phyloP scores from a whole-genome alignment of 495 filamentous ascomycete species.

The Neurospora sp. region DNA sequence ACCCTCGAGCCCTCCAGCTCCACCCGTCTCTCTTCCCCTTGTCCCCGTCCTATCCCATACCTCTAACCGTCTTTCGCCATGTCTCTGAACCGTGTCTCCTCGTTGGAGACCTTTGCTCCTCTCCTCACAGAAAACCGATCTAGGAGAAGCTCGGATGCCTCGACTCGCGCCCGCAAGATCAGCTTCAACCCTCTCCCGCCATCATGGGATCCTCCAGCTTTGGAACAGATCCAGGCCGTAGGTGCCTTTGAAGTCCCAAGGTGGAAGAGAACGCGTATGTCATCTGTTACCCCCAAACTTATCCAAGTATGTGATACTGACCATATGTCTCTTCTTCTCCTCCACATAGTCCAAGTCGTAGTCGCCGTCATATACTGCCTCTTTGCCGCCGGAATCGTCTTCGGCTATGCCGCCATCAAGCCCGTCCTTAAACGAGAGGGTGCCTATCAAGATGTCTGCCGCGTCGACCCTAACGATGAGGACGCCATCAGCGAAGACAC shows the following conservation, averaged over 20 bases:
- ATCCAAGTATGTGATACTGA: constrained; percentile 5
- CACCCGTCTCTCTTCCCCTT: not conserved
- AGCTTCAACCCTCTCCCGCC: constrained; percentile 45
- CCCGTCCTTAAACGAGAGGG: constrained; percentile 68
- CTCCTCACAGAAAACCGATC: constrained; percentile 28
- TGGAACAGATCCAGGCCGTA: constrained; percentile 37
- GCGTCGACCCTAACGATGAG: constrained; percentile 17
- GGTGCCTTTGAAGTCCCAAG: constrained; percentile 61
- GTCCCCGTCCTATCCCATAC: not conserved
- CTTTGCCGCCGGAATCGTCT: constrained; percentile 68
- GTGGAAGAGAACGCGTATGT: constrained; percentile 54
- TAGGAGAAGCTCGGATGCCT: constrained; percentile 31
- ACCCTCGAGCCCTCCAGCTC: not conserved
- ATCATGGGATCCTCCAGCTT: constrained; percentile 32
- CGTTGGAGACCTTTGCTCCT: constrained; percentile 40
- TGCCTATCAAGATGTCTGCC: constrained; percentile 58
- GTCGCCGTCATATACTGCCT: constrained; percentile 72
- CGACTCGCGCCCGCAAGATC: constrained; percentile 34
- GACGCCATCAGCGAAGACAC: constrained; percentile 48
- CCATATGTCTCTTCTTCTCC: not conserved
- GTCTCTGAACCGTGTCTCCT: constrained; percentile 42
- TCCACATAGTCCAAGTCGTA: constrained; percentile 44
- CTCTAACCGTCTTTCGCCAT: constrained; percentile 16
- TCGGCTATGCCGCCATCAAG: constrained; percentile 78
- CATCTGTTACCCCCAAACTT: not conserved